Percentiles rank a stretch among this genome's conserved stretches.
Evolutionary conservation across 176 grass and related monocot genomes (phyloP).

Genomic region (Oryza coarctata): DNA sequence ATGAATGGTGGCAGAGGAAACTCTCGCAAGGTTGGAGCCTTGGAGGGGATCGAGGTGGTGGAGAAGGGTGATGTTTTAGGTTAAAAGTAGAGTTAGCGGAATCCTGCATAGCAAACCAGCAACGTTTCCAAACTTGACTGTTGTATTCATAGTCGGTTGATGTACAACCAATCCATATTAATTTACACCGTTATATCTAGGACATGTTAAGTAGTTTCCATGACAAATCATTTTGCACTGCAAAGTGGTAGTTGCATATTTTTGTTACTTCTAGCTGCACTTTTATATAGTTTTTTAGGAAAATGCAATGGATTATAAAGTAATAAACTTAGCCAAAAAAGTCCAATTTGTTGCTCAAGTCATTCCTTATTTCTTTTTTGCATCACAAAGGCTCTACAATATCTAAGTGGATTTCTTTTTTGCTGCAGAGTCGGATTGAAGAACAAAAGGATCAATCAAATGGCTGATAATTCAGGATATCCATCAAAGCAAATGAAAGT

Average conservation of each 20-base stretch:
- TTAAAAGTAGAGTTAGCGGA: too few relatives aligned
- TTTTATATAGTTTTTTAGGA: not conserved
- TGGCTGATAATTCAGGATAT: not conserved
- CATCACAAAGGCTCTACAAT: not conserved
- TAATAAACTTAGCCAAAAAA: not conserved
- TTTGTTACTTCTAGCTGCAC: not conserved
- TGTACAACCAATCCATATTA: too few relatives aligned
- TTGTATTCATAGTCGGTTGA: too few relatives aligned
- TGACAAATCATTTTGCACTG: not conserved
- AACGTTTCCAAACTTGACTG: too few relatives aligned
- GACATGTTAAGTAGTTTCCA: not conserved
- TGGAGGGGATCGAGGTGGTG: too few relatives aligned
- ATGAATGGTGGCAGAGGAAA: too few relatives aligned
- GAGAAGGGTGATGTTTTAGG: too few relatives aligned
- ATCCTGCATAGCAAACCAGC: too few relatives aligned
- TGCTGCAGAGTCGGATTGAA: not conserved
- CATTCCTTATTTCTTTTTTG: not conserved
- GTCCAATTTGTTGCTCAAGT: not conserved
- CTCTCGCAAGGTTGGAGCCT: too few relatives aligned
- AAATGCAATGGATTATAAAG: not conserved
- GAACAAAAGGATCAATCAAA: not conserved
- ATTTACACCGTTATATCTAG: too few relatives aligned
- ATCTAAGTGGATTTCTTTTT: not conserved
- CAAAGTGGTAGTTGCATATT: not conserved
- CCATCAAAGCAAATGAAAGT: not conserved